phyloP scores from a whole-genome alignment of 371 early-diverging fungal genomes.

The Blakeslea trispora region DNA sequence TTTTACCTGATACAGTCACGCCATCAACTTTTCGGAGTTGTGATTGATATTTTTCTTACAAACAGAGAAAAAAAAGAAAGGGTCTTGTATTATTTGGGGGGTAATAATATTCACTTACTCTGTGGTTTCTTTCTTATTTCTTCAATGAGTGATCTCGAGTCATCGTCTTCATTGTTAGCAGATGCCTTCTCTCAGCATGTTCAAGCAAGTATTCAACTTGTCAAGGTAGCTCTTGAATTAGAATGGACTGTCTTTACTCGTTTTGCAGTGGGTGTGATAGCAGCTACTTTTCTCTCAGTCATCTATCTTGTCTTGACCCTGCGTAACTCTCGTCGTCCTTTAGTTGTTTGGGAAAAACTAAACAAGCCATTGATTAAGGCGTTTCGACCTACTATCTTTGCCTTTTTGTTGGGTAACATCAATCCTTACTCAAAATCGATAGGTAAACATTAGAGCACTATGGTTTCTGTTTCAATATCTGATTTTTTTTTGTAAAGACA shows the following conservation, averaged over 20 bases:
- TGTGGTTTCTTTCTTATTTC: background rate
- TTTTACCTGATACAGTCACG: no score
- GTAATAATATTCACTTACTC: background rate
- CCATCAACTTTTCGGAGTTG: no score
- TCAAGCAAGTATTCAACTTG: constrained; percentile 38
- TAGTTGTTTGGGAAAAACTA: constrained; percentile 49
- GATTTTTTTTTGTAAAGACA: constrained; percentile 24
- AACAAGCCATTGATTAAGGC: constrained; percentile 48
- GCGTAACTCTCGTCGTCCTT: constrained; percentile 43
- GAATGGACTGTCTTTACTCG: constrained; percentile 56
- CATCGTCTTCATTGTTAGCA: constrained; percentile 19
- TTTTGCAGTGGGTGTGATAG: constrained; percentile 32
- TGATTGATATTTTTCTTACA: no score
- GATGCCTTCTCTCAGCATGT: constrained; percentile 42
- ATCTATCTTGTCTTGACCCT: constrained; percentile 43
- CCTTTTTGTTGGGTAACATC: constrained; percentile 31
- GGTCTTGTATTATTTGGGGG: no score
- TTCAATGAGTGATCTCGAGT: background rate
- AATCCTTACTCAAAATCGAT: constrained; percentile 50
- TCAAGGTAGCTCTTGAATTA: constrained; percentile 38
- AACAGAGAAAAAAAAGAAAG: no score
- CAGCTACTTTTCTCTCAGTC: constrained; percentile 35
- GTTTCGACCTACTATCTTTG: constrained; percentile 49
- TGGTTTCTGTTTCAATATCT: no score
- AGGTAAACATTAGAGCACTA: no score